Evolutionary conservation across 108 stramenopile genomes (phyloP).

Genomic region (Skeletonema grethae): DNA sequence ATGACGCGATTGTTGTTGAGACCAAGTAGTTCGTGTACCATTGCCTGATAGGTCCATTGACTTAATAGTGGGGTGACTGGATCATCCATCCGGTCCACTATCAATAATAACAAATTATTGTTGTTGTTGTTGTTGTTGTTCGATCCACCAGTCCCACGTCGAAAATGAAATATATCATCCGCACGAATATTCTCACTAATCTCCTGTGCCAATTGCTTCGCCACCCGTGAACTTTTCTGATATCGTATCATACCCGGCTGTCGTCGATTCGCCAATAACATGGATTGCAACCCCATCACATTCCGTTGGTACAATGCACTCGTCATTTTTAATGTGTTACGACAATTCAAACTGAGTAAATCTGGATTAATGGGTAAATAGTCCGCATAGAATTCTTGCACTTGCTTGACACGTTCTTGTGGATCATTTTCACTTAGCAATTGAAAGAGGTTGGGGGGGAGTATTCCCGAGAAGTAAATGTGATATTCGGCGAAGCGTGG

Average conservation of each 20-base stretch:
- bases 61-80: slow-evolving; percentile 97
- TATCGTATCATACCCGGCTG: slow-evolving; percentile 91
- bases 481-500: slow-evolving; percentile 96
- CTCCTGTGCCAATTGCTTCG: slow-evolving; percentile 83
- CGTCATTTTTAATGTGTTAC: slow-evolving; percentile 79
- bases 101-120: slow-evolving; percentile 68
- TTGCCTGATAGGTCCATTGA: slow-evolving; percentile 99
- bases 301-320: slow-evolving; percentile 85
- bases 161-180: slow-evolving; percentile 96
- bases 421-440: slow-evolving; percentile 91
- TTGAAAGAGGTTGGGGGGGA: slow-evolving; percentile 73
- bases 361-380: slow-evolving; percentile 96
- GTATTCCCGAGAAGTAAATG: slow-evolving; percentile 94
- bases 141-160: slow-evolving; percentile 43
- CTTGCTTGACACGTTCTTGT: slow-evolving; percentile 85
- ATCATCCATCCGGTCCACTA: slow-evolving; percentile 98
- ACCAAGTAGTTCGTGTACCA: slow-evolving; percentile 99
- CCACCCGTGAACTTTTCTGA: slow-evolving; percentile 77
- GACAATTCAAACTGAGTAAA: slow-evolving; percentile 88
- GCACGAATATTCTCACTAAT: slow-evolving; percentile 72
- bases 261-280: slow-evolving; percentile 88
- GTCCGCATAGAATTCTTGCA: slow-evolving; percentile 98
- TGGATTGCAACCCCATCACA: slow-evolving; percentile 83
- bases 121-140: slow-evolving; percentile 23
- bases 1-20: slow-evolving; percentile 96